These are phyloP conservation scores for Amylocystis lapponica DNA, from an alignment of 768 basidiomycete genomes.

Conservation along the genomic window DNA sequence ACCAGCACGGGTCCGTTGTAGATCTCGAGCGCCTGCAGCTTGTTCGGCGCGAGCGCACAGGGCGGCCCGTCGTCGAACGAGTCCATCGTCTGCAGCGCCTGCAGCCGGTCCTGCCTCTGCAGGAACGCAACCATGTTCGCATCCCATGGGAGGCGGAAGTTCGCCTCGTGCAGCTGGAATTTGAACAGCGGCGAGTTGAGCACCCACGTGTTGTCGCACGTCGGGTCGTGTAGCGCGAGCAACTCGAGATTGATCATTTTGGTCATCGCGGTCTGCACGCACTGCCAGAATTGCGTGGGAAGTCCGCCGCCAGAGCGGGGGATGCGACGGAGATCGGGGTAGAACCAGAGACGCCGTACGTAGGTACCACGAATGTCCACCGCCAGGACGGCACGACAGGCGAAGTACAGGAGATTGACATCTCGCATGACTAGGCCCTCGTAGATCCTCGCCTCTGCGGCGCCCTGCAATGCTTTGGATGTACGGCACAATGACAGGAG, in stretches of 20 bases:
- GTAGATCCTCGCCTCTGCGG: constrained; percentile 45
- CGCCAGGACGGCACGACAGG: constrained; percentile 33
- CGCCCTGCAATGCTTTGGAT: constrained; percentile 41
- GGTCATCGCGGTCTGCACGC: constrained; percentile 37
- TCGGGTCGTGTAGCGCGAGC: constrained; percentile 37
- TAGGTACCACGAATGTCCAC: constrained; percentile 32
- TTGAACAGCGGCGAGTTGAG: constrained; percentile 32
- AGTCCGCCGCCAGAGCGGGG: constrained; percentile 15
- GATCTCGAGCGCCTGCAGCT: constrained; percentile 34
- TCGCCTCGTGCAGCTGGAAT: constrained; percentile 46
- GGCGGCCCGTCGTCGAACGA: constrained; percentile 8
- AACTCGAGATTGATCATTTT: constrained; percentile 39
- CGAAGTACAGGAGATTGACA: constrained; percentile 28
- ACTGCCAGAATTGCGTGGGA: constrained; percentile 37
- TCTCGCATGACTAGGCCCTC: constrained; percentile 34
- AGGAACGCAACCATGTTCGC: constrained; percentile 41
- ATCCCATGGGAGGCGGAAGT: constrained; percentile 48
- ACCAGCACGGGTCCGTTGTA: constrained; percentile 43
- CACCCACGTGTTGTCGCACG: constrained; percentile 38
- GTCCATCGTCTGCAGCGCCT: constrained; percentile 28
- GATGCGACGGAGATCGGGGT: constrained; percentile 27
- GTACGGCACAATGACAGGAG: constrained; percentile 39
- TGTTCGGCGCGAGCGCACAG: constrained; percentile 7
- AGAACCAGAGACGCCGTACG: constrained; percentile 40
- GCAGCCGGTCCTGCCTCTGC: constrained; percentile 38